phyloP scores from a whole-genome alignment of 257 asterid species.

The Nicotiana noctiflora region DNA sequence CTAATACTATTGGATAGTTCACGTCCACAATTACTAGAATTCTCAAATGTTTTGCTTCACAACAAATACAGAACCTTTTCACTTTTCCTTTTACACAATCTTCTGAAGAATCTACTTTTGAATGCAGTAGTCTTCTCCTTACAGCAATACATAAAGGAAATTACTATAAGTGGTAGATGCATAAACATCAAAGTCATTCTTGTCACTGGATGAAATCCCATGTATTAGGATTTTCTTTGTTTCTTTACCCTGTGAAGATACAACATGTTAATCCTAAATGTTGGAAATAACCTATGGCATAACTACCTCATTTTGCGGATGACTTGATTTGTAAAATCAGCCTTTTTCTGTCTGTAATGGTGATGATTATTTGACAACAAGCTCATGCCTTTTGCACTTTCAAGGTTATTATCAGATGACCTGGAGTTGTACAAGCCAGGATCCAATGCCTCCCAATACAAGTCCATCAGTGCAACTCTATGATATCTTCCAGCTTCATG shows the following conservation, averaged over 20 bases:
- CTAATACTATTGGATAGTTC: no score
- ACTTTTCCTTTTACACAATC: neutral
- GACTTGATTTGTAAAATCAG: constrained; percentile 39
- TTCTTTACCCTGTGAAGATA: neutral
- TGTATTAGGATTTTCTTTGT: neutral
- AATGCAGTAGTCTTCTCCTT: neutral
- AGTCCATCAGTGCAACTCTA: constrained; percentile 55
- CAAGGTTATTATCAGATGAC: constrained; percentile 27
- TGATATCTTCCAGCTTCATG: constrained; percentile 65
- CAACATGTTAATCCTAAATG: neutral
- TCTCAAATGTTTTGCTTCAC: no score
- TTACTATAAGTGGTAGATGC: neutral
- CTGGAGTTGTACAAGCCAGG: constrained; percentile 33
- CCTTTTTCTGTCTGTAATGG: constrained; percentile 28
- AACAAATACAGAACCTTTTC: neutral
- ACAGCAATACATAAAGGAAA: neutral
- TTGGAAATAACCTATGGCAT: neutral
- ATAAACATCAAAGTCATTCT: no score
- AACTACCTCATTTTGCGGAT: constrained; percentile 53
- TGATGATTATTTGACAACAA: constrained; percentile 24
- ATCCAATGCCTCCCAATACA: constrained; percentile 66
- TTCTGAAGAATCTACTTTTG: neutral
- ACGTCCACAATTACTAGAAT: no score
- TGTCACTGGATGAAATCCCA: neutral
- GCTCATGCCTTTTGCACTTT: constrained; percentile 23